phyloP scores from a whole-genome alignment of 208 protist genomes.

The Dictyostelium gargantuum region DNA sequence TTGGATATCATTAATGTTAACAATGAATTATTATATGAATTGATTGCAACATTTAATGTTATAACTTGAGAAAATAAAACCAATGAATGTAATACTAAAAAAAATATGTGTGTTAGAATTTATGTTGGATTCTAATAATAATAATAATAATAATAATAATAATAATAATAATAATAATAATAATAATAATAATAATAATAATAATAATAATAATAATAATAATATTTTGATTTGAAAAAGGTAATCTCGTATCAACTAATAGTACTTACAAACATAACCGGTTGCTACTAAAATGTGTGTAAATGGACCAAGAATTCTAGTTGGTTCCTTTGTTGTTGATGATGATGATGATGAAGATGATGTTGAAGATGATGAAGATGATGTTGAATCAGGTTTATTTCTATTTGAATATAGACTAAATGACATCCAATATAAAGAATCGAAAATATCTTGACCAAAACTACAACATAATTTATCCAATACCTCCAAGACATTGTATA shows the following conservation, averaged over 20 bases:
- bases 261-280: slow-evolving; percentile 70
- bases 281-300: slow-evolving; percentile 61
- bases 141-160: too few species aligned
- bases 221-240: too few species aligned
- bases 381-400: background rate
- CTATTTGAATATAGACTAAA: background rate
- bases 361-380: background rate
- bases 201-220: too few species aligned
- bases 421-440: slow-evolving; percentile 86
- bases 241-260: too few species aligned
- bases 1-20: slow-evolving; percentile 93
- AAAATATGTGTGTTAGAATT: background rate
- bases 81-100: slow-evolving; percentile 86
- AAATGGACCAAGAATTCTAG: slow-evolving; percentile 7
- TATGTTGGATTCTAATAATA: too few species aligned
- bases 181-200: too few species aligned
- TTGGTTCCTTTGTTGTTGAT: background rate
- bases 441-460: slow-evolving; percentile 92
- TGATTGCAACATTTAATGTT: slow-evolving; percentile 94
- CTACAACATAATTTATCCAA: slow-evolving; percentile 91
- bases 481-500: slow-evolving; percentile 93
- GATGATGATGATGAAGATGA: too few species aligned
- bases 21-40: slow-evolving; percentile 90
- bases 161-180: too few species aligned
- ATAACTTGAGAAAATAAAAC: slow-evolving; percentile 90